Evolutionary conservation across 129 eudicot species (phyloP).

Genomic region (Flaveria brownii): DNA sequence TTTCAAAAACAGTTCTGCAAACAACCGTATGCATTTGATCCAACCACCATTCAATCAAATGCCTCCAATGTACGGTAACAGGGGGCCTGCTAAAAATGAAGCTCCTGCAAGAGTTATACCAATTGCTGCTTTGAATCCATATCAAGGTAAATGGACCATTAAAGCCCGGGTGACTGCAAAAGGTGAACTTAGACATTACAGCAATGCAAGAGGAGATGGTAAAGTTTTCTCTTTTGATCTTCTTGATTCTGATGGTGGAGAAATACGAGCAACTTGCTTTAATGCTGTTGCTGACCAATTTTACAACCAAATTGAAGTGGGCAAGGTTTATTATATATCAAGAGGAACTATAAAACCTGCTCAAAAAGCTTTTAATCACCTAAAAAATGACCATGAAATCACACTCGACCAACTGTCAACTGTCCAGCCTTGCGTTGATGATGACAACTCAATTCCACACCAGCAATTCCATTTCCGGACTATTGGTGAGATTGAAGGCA

Average conservation of each 20-base stretch:
- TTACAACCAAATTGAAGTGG: slow-evolving; percentile 67
- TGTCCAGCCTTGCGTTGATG: slow-evolving; percentile 70
- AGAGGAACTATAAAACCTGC: slow-evolving; percentile 79
- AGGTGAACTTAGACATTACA: slow-evolving; percentile 73
- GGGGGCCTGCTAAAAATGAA: slow-evolving; percentile 80
- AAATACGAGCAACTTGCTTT: slow-evolving; percentile 91
- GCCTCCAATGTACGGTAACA: slow-evolving; percentile 64
- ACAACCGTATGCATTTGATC: slow-evolving; percentile 42
- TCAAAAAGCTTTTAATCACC: slow-evolving; percentile 74
- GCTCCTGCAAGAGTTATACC: slow-evolving; percentile 80
- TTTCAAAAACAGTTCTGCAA: slow-evolving; percentile 34
- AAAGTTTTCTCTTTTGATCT: slow-evolving; percentile 94
- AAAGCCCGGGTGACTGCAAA: slow-evolving; percentile 90
- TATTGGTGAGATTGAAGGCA: slow-evolving; percentile 63
- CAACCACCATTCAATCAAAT: slow-evolving; percentile 59
- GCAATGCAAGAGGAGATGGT: slow-evolving; percentile 82
- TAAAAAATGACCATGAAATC: slow-evolving; percentile 79
- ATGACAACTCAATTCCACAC: slow-evolving; percentile 62
- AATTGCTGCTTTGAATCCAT: slow-evolving; percentile 84
- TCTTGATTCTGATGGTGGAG: slow-evolving; percentile 87
- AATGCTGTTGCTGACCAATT: slow-evolving; percentile 87
- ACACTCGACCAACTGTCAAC: slow-evolving; percentile 60
- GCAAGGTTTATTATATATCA: slow-evolving; percentile 74
- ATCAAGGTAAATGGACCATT: slow-evolving; percentile 87
- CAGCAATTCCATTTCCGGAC: slow-evolving; percentile 75